phyloP scores from a whole-genome alignment of 768 basidiomycete species.

The Suillus subaureus region DNA sequence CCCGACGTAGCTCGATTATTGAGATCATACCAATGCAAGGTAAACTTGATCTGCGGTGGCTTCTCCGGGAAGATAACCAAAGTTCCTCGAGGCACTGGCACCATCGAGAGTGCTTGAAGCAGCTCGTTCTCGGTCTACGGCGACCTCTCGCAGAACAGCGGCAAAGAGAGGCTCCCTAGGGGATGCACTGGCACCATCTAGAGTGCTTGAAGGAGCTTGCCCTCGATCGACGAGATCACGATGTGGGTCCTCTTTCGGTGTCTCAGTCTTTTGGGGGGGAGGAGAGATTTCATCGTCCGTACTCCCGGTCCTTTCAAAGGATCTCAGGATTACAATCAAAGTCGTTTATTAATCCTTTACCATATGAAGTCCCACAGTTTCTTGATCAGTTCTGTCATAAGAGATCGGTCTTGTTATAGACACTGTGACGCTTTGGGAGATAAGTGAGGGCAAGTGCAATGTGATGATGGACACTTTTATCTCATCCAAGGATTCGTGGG shows the following conservation, averaged over 20 bases:
- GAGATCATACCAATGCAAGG: slow-evolving; percentile 62
- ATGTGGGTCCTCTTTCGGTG: slow-evolving; percentile 49
- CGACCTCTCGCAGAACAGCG: slow-evolving; percentile 71
- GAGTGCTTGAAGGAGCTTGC: slow-evolving; percentile 20
- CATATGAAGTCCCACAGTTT: background rate
- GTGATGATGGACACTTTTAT: background rate
- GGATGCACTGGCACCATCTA: slow-evolving; percentile 17
- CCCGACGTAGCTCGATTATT: background rate
- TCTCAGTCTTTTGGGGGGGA: background rate
- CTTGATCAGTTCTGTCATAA: background rate
- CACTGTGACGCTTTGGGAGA: background rate
- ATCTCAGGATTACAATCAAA: background rate
- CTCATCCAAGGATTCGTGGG: background rate
- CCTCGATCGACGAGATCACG: slow-evolving; percentile 45
- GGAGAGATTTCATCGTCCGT: background rate
- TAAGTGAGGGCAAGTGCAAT: background rate
- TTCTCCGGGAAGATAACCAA: slow-evolving; percentile 71
- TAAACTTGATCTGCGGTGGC: slow-evolving; percentile 68
- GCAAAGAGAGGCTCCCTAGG: slow-evolving; percentile 68
- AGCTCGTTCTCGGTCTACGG: slow-evolving; percentile 49
- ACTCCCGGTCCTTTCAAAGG: background rate
- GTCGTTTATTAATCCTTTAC: background rate
- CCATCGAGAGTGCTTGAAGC: slow-evolving; percentile 4
- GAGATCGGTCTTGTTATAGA: background rate
- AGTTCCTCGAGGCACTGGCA: slow-evolving; percentile 42